These are phyloP conservation scores for Pichia sp. DNA, from an alignment of 1,139 yeast genomes.

Conservation along the genomic window DNA sequence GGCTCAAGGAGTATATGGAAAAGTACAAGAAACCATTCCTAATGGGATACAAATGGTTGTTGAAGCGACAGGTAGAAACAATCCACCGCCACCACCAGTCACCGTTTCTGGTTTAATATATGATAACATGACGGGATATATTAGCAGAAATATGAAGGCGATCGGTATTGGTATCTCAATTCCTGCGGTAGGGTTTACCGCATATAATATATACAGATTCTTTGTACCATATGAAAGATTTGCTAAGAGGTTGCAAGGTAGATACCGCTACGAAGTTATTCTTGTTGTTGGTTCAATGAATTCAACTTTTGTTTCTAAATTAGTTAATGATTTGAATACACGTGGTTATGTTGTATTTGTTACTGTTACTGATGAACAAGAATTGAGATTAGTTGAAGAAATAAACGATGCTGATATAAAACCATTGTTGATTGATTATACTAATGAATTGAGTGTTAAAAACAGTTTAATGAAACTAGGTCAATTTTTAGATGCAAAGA, in stretches of 20 bases:
- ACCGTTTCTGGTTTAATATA: constrained; percentile 2
- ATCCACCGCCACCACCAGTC: constrained; percentile 1
- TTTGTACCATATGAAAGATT: constrained; percentile 36
- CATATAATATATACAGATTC: constrained; percentile 10
- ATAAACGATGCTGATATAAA: constrained; percentile 50
- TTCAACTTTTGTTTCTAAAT: constrained; percentile 64
- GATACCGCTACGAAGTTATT: constrained; percentile 51
- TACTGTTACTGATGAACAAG: constrained; percentile 61
- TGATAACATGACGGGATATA: constrained; percentile 1
- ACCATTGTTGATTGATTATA: constrained; percentile 46
- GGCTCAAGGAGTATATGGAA: constrained; percentile 1
- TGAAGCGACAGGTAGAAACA: not conserved
- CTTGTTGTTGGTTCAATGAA: constrained; percentile 71
- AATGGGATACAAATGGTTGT: not conserved
- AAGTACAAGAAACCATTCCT: constrained; percentile 7
- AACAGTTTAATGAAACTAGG: constrained; percentile 40
- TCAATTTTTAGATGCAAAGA: constrained; percentile 31
- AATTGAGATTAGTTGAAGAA: constrained; percentile 50
- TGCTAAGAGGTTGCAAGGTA: constrained; percentile 34
- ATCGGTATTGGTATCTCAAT: constrained; percentile 12
- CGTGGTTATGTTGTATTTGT: constrained; percentile 78
- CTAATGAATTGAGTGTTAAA: constrained; percentile 31
- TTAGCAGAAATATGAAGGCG: constrained; percentile 1
- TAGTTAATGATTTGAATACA: constrained; percentile 68
- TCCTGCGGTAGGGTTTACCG: constrained; percentile 9